Evolutionary conservation across 2,329 filamentous ascomycete genomes (phyloP).

Genomic region (Parascedosporium putredinis): DNA sequence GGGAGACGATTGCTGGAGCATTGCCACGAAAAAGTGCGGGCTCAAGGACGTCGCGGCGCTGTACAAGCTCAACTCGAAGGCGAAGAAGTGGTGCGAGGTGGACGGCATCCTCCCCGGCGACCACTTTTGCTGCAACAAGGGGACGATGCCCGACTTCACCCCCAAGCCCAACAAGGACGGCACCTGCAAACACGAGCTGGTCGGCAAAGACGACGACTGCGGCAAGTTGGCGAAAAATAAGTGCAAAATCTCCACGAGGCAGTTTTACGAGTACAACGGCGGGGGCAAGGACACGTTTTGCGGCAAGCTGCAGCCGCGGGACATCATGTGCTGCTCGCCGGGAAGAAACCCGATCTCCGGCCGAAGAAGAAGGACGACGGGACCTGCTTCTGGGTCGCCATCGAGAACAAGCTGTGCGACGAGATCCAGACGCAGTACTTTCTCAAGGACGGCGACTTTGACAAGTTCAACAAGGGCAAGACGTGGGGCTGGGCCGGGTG

Average conservation of each 20-base stretch:
- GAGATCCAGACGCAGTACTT: conserved; percentile 21
- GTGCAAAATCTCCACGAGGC: neutral
- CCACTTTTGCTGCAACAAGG: conserved; percentile 23
- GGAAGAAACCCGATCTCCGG: conserved; percentile 15
- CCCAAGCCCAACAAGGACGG: conserved; percentile 18
- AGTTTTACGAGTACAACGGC: conserved; percentile 1
- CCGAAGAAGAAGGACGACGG: conserved; percentile 20
- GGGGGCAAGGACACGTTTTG: conserved; percentile 12
- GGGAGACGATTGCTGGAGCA: neutral
- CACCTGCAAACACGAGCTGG: conserved; percentile 24
- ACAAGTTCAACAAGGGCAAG: conserved; percentile 21
- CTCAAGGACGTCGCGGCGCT: neutral
- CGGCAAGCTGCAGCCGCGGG: conserved; percentile 13
- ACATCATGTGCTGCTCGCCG: conserved; percentile 18
- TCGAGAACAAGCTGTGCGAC: conserved; percentile 10
- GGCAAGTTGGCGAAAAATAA: conserved; percentile 19
- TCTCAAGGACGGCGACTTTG: conserved; percentile 18
- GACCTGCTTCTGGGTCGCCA: conserved; percentile 18
- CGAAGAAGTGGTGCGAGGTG: neutral
- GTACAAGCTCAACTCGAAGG: neutral
- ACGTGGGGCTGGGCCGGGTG: conserved; percentile 29
- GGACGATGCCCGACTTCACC: conserved; percentile 13
- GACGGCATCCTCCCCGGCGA: neutral
- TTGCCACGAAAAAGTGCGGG: neutral
- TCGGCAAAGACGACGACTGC: conserved; percentile 25